These are phyloP conservation scores for Populus hybrid DNA, from an alignment of 441 rosid species.

Conservation along the genomic window DNA sequence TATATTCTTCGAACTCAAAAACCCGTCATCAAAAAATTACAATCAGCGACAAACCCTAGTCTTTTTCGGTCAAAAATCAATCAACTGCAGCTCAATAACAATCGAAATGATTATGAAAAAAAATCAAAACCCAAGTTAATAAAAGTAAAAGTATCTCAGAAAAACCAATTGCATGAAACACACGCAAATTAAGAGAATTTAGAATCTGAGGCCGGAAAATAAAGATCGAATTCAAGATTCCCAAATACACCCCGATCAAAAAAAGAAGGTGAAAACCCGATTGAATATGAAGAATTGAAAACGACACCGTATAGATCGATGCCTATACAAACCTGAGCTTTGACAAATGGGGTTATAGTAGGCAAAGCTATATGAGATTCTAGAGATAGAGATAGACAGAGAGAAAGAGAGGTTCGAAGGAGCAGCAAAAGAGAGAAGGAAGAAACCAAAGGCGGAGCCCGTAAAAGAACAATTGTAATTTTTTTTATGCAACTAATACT, in stretches of 20 bases:
- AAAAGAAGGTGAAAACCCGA: slow-evolving; percentile 26
- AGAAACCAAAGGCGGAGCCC: too few relatives aligned
- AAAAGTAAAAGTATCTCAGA: slow-evolving; percentile 3
- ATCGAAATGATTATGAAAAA: slow-evolving; percentile 1
- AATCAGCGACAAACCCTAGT: slow-evolving; percentile 24
- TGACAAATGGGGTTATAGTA: slow-evolving; percentile 29
- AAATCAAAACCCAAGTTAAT: slow-evolving; percentile 5
- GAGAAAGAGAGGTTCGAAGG: too few relatives aligned
- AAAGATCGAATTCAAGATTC: slow-evolving; percentile 26
- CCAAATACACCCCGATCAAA: slow-evolving; percentile 40
- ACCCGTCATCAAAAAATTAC: slow-evolving; percentile 5
- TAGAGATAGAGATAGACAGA: slow-evolving; percentile 29
- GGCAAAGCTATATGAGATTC: slow-evolving; percentile 34
- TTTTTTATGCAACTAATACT: too few relatives aligned
- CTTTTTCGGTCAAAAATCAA: neutral
- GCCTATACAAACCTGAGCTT: slow-evolving; percentile 39
- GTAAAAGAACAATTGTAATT: too few relatives aligned
- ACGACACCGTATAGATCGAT: slow-evolving; percentile 35
- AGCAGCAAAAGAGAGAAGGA: too few relatives aligned
- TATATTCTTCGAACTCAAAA: slow-evolving; percentile 12
- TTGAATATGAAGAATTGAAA: neutral
- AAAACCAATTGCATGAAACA: slow-evolving; percentile 24
- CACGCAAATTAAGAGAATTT: slow-evolving; percentile 20
- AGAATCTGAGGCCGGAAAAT: neutral
- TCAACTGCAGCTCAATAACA: slow-evolving; percentile 1